Base-by-base conservation (phyloP, 345 rosid genomes). In the Aethionema arabicum region DNA sequence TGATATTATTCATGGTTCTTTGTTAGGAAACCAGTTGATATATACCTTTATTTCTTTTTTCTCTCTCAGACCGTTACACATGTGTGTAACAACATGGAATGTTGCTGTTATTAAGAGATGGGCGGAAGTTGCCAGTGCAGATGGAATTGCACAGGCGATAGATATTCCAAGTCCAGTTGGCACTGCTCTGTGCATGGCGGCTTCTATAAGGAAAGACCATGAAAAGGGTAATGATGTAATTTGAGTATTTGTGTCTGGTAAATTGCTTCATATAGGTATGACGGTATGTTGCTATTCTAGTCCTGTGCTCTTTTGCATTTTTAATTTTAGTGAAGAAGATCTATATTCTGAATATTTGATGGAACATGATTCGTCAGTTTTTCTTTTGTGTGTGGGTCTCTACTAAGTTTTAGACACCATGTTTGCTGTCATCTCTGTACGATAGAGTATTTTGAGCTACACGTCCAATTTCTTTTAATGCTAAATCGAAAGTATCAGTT, bases 121-220 rank as follows among this genome's bases (percentile, higher is more conserved):
- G 99, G 76, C 84, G 54, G 96, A 85, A 79, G 88, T 87, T 74
- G 84, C 97, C 51, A 68, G 82, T 8, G 61, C 65, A 42, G 82
- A 83, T 71, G 97, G 87, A 61, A 78, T 90, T 75, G 77, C 78
- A 52, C 77, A 68, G 59, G 88, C 92, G 12, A 87, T 93, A 72
- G 82, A 90, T 67, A 81, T 85, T 57, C 85, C 90, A 39, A 80
- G 90, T 66, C 85, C 88, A 45, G 81, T 69, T 59, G 99, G 97
- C 67, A 90, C 90, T 66, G 97, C 96, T 61, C 78, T 93, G 49
- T 93, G 96, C 71, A 83, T 90, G 96, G 95, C 96, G 2, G 91
- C 99, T 70, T 78, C 87, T 66, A 50, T 83, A 36, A 90, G 80
- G 79, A 93, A 93, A 79, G 99, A 86, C 82, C 96, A 83, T 65